Base-by-base conservation (phyloP, 2,329 filamentous ascomycete species). In the Trichophyton simii region DNA sequence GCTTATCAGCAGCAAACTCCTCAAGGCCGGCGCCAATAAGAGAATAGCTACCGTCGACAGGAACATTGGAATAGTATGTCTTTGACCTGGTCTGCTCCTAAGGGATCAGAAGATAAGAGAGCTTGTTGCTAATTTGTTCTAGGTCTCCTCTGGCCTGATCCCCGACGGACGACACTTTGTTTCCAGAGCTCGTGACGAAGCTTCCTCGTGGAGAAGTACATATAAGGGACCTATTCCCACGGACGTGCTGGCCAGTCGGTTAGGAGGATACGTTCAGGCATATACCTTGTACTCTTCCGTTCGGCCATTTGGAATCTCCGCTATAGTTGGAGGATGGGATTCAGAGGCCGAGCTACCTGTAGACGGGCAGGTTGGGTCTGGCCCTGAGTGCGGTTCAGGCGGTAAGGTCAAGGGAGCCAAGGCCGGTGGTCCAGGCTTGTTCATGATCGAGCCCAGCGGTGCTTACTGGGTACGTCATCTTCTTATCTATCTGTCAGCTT, bases 391-490 rank as follows among this genome's bases (percentile, higher is more conserved):
- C 62, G 92, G 92, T 62, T 85, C 89, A 25, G 92, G 92, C 65
- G 92, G 92, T 71, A 95, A 94, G 78, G 82, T 86, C 50, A 77
- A 84, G 63, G 84, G 84, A 70, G 86, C 85, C 70, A 87, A 84
- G 74, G 85, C 91, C 73, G 94, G 94, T 68, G 94, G 92, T 0
- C 94, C 94, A 22, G 91, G 86, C 65, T 83, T 99, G 64, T 99
- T 96, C 82, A 99, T 99, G 94, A 92, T 99, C 68, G 94, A 99
- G 80, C 94, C 94, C 48, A 96, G 91, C 71, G 94, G 94, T 61
- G 78, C 92, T 67, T 97, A 96, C 81, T 99, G 94, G 94, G 83
- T 85, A 79, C 60, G 77, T 44, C 34, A 15, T 55, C 28, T 13
- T n/a, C 15, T 25, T 48, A 9, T 13, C 36, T 15, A 22, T 52